Evolutionary conservation across 495 filamentous ascomycete species (phyloP), one percentile per base, ranked within the genome.

Genomic region (Thozetella sp.): DNA sequence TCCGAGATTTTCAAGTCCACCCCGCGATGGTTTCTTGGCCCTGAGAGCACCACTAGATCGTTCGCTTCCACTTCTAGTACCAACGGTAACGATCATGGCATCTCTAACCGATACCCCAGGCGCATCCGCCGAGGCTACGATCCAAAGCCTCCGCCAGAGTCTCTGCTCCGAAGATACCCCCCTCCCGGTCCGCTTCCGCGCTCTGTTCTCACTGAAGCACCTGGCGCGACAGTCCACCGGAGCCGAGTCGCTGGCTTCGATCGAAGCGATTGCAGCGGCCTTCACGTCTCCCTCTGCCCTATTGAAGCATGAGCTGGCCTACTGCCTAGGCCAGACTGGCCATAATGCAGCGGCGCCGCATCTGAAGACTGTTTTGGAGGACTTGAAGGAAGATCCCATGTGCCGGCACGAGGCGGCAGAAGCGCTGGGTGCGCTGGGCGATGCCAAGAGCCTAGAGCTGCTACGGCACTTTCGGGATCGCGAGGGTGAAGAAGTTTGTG

Each of bases 361-460:
- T 69, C 80, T 99, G 52, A 85, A 88, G 54, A 71, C 81, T 17
- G 90, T 96, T n/a, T 78, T 99, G 57, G 83, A 89, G 65, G 86
- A 98, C 69, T 71, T 82, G 51, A 63, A 83, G 22, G 92, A 98
- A 74, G 94, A 97, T 80, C 73, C 88, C 45, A 99, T 99, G 93
- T 96, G 92, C 69, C 84, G 95, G 64, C 95, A 99, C 65, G 95
- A 99, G 77, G 94, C 95, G 3, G 95, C 93, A 2, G 95, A 99
- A 81, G 95, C 94, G 20, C 80, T 99, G 22, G 95, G 93, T 3
- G 96, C 95, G 23, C 79, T 99, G 53, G 92, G 91, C 1, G 86
- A 96, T 57, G 71, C 73, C 12, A 80, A 77, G 2, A 93, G 90
- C 61, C 70, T 97, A 70, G 85, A 83, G 0, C 70, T 97, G 13